Evolutionary conservation across 2,329 filamentous ascomycete genomes (phyloP).

Genomic region (Paracorniculantispora psalliotae): DNA sequence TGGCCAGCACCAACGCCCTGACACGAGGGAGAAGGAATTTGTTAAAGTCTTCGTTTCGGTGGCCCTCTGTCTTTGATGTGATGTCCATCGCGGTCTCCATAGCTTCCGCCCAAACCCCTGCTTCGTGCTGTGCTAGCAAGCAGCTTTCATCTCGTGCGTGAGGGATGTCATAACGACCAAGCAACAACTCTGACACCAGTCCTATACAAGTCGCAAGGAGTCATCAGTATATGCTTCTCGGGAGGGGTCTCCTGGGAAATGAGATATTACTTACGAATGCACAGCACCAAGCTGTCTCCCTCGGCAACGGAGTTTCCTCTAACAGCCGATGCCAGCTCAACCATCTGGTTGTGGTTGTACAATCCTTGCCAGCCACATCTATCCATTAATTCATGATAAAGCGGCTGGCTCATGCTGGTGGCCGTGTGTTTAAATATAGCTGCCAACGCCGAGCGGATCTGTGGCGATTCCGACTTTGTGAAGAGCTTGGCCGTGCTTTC

Average conservation of each 20-base stretch:
- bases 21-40: neutral
- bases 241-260: neutral
- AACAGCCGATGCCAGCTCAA: constrained; percentile 17
- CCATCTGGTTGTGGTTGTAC: constrained; percentile 22
- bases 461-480: neutral
- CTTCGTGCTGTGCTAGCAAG: constrained; percentile 21
- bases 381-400: constrained; percentile 14
- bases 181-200: constrained; percentile 18
- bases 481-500: neutral
- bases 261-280: neutral
- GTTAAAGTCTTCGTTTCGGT: neutral
- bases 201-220: neutral
- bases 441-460: constrained; percentile 14
- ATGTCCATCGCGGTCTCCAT: neutral
- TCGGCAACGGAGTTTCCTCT: constrained; percentile 24
- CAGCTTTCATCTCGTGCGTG: constrained; percentile 11
- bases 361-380: constrained; percentile 26
- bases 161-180: constrained; percentile 21
- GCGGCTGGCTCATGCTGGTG: neutral
- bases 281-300: constrained; percentile 19
- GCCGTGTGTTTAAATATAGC: constrained; percentile 14
- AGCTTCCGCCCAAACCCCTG: constrained; percentile 19
- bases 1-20: neutral
- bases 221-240: no score
- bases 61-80: neutral